These are phyloP conservation scores for Backusella psychrophila DNA, from an alignment of 192 early-diverging fungal species.

Conservation along the genomic window DNA sequence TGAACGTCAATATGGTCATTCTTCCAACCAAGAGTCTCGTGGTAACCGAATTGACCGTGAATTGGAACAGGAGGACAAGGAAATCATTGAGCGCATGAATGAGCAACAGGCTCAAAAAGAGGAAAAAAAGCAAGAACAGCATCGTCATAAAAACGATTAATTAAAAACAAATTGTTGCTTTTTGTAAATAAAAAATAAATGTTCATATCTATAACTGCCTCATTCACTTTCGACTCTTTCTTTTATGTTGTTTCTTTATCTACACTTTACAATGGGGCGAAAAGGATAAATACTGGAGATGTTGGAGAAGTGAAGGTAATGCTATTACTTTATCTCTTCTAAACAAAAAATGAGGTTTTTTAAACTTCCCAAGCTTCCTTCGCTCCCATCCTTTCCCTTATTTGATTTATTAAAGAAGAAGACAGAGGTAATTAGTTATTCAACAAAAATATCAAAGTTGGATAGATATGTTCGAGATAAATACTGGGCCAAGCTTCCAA, in stretches of 20 bases:
- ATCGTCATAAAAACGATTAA: neutral
- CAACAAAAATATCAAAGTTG: neutral
- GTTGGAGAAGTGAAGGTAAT: no score
- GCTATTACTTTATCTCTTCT: neutral
- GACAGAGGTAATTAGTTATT: neutral
- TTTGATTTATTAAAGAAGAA: neutral
- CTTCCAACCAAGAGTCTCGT: conserved; percentile 8
- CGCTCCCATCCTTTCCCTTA: neutral
- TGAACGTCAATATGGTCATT: neutral
- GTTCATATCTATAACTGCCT: neutral
- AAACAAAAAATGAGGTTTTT: neutral
- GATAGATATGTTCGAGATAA: neutral
- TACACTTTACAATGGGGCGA: neutral
- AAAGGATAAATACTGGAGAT: neutral
- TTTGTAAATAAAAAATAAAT: neutral
- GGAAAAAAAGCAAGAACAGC: neutral
- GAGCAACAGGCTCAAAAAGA: neutral
- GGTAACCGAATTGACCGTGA: conserved; percentile 16
- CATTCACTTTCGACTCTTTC: neutral
- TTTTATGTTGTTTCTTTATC: neutral
- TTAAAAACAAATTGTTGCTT: neutral
- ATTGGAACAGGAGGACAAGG: conserved; percentile 15
- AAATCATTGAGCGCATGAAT: conserved; percentile 9
- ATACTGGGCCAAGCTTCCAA: neutral
- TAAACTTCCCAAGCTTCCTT: neutral